A percentile compares a stretch with the other conserved stretches of the same genome.
phyloP scores from a whole-genome alignment of 140 eudicot species.

The Senecio squalidus region DNA sequence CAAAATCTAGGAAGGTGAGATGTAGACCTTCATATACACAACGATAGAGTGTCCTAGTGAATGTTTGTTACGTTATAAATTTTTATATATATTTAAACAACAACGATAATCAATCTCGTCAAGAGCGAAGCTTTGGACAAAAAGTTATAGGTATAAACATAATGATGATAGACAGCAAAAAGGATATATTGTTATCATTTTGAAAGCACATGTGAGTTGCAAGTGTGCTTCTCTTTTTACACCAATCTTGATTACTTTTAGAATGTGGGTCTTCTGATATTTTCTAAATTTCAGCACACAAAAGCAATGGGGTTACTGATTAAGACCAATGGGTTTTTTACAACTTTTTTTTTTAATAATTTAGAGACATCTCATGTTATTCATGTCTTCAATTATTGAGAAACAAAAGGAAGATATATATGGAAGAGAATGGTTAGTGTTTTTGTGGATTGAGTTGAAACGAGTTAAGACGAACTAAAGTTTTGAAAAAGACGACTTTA shows the following conservation, averaged over 20 bases:
- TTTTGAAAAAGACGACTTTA: too few relatives aligned
- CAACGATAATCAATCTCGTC: too few relatives aligned
- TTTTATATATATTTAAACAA: too few relatives aligned
- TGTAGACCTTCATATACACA: too few relatives aligned
- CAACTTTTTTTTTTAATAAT: constrained; percentile 20
- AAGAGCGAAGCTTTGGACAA: neutral
- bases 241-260: constrained; percentile 12
- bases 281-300: constrained; percentile 33
- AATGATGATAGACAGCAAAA: constrained; percentile 19
- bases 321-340: constrained; percentile 11
- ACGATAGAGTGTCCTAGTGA: too few relatives aligned
- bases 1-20: neutral
- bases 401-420: neutral
- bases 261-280: constrained; percentile 14
- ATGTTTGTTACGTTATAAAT: too few relatives aligned
- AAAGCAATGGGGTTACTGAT: constrained; percentile 22
- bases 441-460: too few relatives aligned
- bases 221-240: constrained; percentile 14
- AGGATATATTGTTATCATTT: constrained; percentile 4
- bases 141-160: neutral
- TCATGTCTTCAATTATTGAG: constrained; percentile 19
- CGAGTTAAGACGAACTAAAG: too few relatives aligned
- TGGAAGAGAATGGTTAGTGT: too few relatives aligned
- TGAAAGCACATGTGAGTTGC: constrained; percentile 27
- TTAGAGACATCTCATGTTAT: constrained; percentile 25